These are phyloP conservation scores for Nakazawaea siamensis DNA, from an alignment of 805 yeast species.

Conservation along the genomic window DNA sequence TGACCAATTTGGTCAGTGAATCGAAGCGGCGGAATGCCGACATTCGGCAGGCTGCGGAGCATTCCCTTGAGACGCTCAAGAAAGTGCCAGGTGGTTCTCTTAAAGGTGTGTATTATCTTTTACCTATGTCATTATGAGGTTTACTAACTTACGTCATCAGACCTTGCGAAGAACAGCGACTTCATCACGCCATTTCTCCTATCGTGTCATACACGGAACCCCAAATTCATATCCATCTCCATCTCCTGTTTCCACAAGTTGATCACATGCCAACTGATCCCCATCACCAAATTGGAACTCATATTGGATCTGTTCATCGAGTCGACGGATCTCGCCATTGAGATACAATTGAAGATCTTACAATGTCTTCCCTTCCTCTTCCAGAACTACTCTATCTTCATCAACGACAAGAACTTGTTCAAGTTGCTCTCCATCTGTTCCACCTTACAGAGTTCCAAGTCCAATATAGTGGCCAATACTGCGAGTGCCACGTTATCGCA, in stretches of 20 bases:
- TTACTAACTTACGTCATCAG: no score
- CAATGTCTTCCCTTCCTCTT: slow-evolving; percentile 75
- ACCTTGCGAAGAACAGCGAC: slow-evolving; percentile 39
- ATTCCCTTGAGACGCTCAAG: slow-evolving; percentile 39
- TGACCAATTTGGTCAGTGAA: slow-evolving; percentile 54
- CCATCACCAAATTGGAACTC: slow-evolving; percentile 40
- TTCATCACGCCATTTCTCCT: slow-evolving; percentile 62
- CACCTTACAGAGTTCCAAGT: slow-evolving; percentile 57
- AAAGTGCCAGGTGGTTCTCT: no score
- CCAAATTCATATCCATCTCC: slow-evolving; percentile 64
- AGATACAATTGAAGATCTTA: slow-evolving; percentile 77
- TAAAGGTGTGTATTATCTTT: no score
- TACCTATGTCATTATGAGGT: no score
- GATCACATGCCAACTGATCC: slow-evolving; percentile 45
- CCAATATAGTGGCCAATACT: slow-evolving; percentile 75
- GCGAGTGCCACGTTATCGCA: slow-evolving; percentile 94
- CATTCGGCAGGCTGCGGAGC: slow-evolving; percentile 50
- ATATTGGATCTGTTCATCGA: slow-evolving; percentile 64
- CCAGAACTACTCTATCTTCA: slow-evolving; percentile 48
- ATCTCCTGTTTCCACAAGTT: slow-evolving; percentile 64
- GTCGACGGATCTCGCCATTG: slow-evolving; percentile 68
- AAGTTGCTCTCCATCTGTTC: slow-evolving; percentile 64
- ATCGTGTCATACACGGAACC: slow-evolving; percentile 68
- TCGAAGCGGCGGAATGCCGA: slow-evolving; percentile 64
- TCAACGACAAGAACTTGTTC: slow-evolving; percentile 48